Percentiles rank a stretch among this genome's conserved stretches.
These are phyloP conservation scores for Yamadazyma scolyti DNA, from an alignment of 805 yeast genomes.

Conservation along the genomic window DNA sequence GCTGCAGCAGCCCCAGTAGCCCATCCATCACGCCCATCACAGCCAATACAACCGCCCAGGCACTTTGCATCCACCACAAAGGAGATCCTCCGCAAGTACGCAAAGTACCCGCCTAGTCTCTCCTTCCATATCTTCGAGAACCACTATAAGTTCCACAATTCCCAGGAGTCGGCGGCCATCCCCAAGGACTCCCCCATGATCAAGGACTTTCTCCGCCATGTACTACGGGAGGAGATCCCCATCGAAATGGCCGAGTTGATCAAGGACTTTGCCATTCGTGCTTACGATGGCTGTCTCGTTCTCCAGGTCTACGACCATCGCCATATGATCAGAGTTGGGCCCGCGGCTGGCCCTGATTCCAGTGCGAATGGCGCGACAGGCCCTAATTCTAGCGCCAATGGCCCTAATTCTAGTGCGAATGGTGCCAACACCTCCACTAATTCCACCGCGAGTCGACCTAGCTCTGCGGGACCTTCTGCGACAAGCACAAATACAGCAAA, in stretches of 20 bases:
- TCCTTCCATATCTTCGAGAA: constrained; percentile 90
- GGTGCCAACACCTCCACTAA: background rate
- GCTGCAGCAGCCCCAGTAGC: too few species aligned
- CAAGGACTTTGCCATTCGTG: constrained; percentile 76
- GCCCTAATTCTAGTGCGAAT: background rate
- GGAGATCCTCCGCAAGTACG: constrained; percentile 72
- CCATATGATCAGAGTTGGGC: constrained; percentile 25
- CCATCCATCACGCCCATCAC: too few species aligned
- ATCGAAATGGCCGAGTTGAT: constrained; percentile 86
- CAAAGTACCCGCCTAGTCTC: constrained; percentile 72
- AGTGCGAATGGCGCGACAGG: background rate
- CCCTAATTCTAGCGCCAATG: background rate
- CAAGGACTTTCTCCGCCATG: constrained; percentile 74
- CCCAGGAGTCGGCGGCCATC: constrained; percentile 71
- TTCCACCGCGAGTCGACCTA: background rate
- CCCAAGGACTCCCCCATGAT: constrained; percentile 76
- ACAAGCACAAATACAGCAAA: background rate
- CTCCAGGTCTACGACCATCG: constrained; percentile 87
- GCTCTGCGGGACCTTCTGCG: background rate
- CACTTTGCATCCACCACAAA: constrained; percentile 69
- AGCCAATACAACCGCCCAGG: too few species aligned
- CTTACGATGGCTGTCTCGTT: constrained; percentile 88
- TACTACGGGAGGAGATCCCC: constrained; percentile 80
- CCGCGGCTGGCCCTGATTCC: background rate
- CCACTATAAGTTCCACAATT: constrained; percentile 87